Evolutionary conservation across 129 eudicot genomes (phyloP).

Genomic region (Chrysanthemum seticuspe): DNA sequence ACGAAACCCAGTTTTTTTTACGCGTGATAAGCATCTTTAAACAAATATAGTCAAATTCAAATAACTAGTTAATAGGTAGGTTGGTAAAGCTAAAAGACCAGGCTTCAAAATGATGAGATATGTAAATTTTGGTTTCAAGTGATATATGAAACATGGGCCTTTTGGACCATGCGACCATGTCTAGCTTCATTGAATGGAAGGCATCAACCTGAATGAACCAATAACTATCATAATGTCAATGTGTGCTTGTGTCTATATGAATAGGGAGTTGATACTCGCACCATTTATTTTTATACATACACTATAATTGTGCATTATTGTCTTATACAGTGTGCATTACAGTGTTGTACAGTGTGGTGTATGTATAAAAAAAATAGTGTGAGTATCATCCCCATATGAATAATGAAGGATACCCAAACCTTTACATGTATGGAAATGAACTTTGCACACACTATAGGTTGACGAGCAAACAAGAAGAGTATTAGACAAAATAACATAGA

Average conservation of each 20-base stretch:
- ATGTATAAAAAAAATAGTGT: too few species aligned
- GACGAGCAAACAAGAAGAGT: not conserved
- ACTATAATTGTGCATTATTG: too few species aligned
- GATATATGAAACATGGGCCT: not conserved
- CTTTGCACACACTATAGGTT: not conserved
- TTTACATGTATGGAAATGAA: not conserved
- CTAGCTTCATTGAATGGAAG: not conserved
- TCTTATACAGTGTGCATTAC: too few species aligned
- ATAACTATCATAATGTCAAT: not conserved
- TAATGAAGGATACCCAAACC: not conserved
- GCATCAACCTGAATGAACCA: slow-evolving; percentile 4
- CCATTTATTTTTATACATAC: too few species aligned
- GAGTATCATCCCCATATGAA: not conserved
- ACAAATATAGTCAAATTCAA: too few species aligned
- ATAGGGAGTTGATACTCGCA: too few species aligned
- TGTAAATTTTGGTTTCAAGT: not conserved
- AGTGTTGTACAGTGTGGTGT: too few species aligned
- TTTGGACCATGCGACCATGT: not conserved
- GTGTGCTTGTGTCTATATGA: not conserved
- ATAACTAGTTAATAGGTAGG: not conserved
- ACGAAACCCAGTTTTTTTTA: too few species aligned
- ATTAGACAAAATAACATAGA: not conserved
- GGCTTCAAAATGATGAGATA: not conserved
- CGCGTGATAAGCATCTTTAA: too few species aligned
- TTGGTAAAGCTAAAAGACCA: slow-evolving; percentile 1